Evolutionary conservation across 495 filamentous ascomycete genomes (phyloP), one percentile per base, ranked within the genome.

Genomic region (Venustampulla echinocandica): DNA sequence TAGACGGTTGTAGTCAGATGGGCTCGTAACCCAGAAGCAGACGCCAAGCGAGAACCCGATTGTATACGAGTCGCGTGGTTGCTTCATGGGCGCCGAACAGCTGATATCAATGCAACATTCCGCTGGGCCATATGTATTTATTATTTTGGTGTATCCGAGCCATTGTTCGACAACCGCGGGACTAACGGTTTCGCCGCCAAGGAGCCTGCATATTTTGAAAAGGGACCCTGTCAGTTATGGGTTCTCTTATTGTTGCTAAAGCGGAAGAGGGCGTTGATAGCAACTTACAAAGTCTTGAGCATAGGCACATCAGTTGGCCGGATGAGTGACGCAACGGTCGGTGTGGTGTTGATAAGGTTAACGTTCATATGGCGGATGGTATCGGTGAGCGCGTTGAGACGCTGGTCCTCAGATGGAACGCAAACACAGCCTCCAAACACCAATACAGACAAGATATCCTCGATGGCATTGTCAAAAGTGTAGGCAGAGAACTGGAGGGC

Each of bases 391-490:
- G 7, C n/a, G 27, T 30, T 30, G 7, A 30, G 7, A n/a, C 61
- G 61, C 44, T 71, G 69, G 0, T 42, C 43, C 1, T 64, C 53
- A 3, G 68, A 71, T 3, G 70, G 71, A 18, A 75, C 53, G 46
- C 70, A 74, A 30, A 75, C 61, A 47, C 70, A 73, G 17, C 64
- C 64, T 2, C 83, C 82, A 35, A 83, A 70, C 47, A 79, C 75
- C 1, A 85, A 56, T 0, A 87, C 76, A 53, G 87, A 88, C 65
- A 90, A 90, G 3, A 86, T 83, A 56, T 90, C 87, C 47, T 88
- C 88, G 0, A 90, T 75, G 1, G 81, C 88, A 4, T 89, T 84
- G 54, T 92, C 86, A 51, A 90, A 92, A 0, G 83, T 23, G 34
- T 47, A 40, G 10, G 32, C 10, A 11, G 44, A 28, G 32, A 47